These are phyloP conservation scores for Hyaloscypha bicolor DNA, from an alignment of 495 filamentous ascomycete species.

Conservation along the genomic window DNA sequence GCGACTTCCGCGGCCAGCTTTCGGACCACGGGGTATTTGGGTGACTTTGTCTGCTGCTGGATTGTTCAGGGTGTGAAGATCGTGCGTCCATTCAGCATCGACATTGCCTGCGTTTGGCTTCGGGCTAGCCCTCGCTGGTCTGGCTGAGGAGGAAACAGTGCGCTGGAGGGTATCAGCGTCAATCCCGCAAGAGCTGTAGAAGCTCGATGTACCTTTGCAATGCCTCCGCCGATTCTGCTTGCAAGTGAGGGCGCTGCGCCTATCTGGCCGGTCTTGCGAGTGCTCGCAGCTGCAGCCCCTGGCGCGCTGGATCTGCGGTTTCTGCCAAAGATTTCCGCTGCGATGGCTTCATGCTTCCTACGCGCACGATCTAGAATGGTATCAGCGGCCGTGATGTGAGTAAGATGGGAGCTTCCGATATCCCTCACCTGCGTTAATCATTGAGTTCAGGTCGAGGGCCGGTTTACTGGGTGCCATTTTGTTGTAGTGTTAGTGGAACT, in stretches of 20 bases:
- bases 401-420: background rate
- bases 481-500: slow-evolving; percentile 22
- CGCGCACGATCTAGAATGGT: slow-evolving; percentile 61
- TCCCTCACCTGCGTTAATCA: slow-evolving; percentile 30
- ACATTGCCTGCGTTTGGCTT: slow-evolving; percentile 44
- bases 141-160: slow-evolving; percentile 46
- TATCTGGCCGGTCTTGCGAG: slow-evolving; percentile 38
- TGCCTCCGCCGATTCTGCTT: slow-evolving; percentile 56
- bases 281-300: slow-evolving; percentile 45
- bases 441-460: slow-evolving; percentile 30
- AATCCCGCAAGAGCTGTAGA: background rate
- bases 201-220: slow-evolving; percentile 19
- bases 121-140: slow-evolving; percentile 40
- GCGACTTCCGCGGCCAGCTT: slow-evolving; percentile 34
- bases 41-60: slow-evolving; percentile 34
- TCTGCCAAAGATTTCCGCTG: slow-evolving; percentile 68
- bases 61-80: slow-evolving; percentile 47
- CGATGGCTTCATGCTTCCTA: slow-evolving; percentile 70
- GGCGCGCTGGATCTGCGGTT: slow-evolving; percentile 63
- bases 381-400: slow-evolving; percentile 13
- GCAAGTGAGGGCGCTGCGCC: slow-evolving; percentile 58
- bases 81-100: slow-evolving; percentile 61
- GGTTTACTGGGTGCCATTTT: slow-evolving; percentile 31
- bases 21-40: slow-evolving; percentile 34
- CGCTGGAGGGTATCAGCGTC: slow-evolving; percentile 35